Percentiles rank a stretch among this genome's conserved stretches.
These are phyloP conservation scores for Colletotrichum siamense DNA, from an alignment of 2,329 filamentous ascomycete genomes.

Conservation along the genomic window DNA sequence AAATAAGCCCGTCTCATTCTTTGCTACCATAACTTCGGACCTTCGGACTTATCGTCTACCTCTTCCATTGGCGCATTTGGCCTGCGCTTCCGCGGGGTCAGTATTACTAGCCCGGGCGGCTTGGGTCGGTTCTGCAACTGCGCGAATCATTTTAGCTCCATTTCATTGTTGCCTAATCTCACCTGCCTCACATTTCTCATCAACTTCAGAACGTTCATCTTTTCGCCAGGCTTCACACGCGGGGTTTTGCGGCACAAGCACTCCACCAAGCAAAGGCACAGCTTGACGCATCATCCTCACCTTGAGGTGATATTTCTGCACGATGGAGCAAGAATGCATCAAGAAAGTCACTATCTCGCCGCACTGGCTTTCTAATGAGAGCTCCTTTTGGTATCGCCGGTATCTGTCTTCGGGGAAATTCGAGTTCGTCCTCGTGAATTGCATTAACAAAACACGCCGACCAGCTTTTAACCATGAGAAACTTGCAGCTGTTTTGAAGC, in stretches of 20 bases:
- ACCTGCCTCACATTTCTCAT: neutral
- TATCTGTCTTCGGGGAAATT: conserved; percentile 6
- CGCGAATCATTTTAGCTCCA: neutral
- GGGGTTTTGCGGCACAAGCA: neutral
- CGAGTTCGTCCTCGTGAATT: conserved; percentile 28
- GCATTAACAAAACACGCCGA: neutral
- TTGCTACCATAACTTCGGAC: neutral
- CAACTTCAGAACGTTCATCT: neutral
- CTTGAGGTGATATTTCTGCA: neutral
- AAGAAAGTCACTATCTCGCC: conserved; percentile 20
- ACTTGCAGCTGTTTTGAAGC: conserved; percentile 23
- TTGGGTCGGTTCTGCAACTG: neutral
- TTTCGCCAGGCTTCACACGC: neutral
- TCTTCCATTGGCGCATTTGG: neutral
- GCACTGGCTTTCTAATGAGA: conserved; percentile 26
- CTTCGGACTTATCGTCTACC: neutral
- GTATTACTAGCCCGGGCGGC: neutral
- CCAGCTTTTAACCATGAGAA: conserved; percentile 28
- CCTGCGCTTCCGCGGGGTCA: neutral
- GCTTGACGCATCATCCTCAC: neutral
- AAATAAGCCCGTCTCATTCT: neutral
- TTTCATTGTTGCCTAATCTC: neutral
- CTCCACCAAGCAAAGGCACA: neutral
- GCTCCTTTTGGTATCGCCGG: conserved; percentile 31
- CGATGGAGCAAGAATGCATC: neutral